These are phyloP conservation scores for Phytophthora vignae DNA, from an alignment of 352 stramenopile species.

Conservation along the genomic window DNA sequence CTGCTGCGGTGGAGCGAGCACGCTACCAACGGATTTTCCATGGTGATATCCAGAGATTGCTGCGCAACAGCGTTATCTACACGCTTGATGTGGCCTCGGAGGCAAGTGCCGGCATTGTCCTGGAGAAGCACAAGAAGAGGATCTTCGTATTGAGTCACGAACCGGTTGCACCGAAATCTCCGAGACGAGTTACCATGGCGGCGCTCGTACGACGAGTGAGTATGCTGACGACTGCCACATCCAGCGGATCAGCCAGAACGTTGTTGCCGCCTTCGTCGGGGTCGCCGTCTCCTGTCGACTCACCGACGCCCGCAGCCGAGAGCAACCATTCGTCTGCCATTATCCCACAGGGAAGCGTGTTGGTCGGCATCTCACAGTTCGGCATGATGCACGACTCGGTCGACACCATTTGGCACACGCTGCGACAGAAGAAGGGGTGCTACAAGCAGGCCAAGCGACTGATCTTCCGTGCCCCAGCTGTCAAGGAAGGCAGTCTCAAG, in stretches of 20 bases:
- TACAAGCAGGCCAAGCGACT: conserved; percentile 56
- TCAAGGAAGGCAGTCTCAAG: conserved; percentile 45
- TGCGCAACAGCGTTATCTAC: conserved; percentile 64
- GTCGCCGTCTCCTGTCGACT: conserved; percentile 5
- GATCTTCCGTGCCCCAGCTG: conserved; percentile 55
- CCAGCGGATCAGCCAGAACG: conserved; percentile 15
- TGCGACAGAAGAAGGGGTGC: conserved; percentile 64
- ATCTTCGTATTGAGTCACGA: conserved; percentile 70
- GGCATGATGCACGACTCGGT: conserved; percentile 74
- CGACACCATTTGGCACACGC: conserved; percentile 74
- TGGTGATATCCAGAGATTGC: conserved; percentile 51
- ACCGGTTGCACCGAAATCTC: conserved; percentile 6
- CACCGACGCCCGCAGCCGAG: conserved; percentile 5
- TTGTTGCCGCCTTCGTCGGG: conserved; percentile 13
- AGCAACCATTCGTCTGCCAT: conserved; percentile 10
- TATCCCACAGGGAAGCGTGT: conserved; percentile 63
- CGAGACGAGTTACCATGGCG: conserved; percentile 26
- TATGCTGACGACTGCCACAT: conserved; percentile 22
- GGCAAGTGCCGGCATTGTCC: conserved; percentile 43
- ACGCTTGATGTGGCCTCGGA: conserved; percentile 43
- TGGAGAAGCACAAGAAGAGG: conserved; percentile 70
- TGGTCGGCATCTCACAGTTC: conserved; percentile 63
- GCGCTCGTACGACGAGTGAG: conserved; percentile 34
- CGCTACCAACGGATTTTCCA: conserved; percentile 64
- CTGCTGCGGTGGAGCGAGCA: conserved; percentile 27